Base-by-base conservation (phyloP, 1,284 basidiomycete genomes). In the Puccinia novopanici region DNA sequence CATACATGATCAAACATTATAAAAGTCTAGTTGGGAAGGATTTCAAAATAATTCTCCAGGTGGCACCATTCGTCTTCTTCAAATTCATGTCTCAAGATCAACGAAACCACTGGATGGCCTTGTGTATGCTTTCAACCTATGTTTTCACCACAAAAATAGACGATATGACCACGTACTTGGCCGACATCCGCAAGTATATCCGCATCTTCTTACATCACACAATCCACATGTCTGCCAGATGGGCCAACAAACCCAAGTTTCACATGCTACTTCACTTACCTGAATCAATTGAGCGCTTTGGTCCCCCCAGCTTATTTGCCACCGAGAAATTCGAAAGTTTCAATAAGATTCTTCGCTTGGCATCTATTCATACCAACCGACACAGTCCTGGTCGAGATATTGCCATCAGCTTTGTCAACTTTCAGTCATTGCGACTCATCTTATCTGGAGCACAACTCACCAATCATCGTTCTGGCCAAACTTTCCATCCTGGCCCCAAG, bases 241-340 rank as follows among this genome's bases (percentile, higher is more conserved):
- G 86, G 87, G 86, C 87, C 78, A 87, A 87, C 78, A 87, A 88
- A 79, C 85, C 86, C 0, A 88, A 88, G 75, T 87, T 84, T 52
- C 83, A 85, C 55, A 74, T 85, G 15, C 8, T 85, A 2, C 63
- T 82, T 1, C 84, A 85, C 37, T 74, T 85, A 10, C 65, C 79
- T 10, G 61, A 68, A 2, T 83, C 84, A 30, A 73, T 84, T 12
- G 15, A 24, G n/a, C 9, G 37, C 13, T 75, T 45, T 75, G 40
- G 73, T n/a, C 73, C 73, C 2, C 19, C 73, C 0, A 27, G 55
- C 17, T 34, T 75, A 6, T 55, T 75, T 24, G 17, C 73, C 0
- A 45, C 73, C 0, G 13, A 75, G 30, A 61, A 42, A 45, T 75
- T 75, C 48, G 73, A 75, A 75, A 61, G 55, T 19, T 75, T 61